A percentile compares a stretch with the other conserved stretches of the same genome.
Conservation (phyloP, 306 rosid genomes). For the Luffa acutangula region DNA sequence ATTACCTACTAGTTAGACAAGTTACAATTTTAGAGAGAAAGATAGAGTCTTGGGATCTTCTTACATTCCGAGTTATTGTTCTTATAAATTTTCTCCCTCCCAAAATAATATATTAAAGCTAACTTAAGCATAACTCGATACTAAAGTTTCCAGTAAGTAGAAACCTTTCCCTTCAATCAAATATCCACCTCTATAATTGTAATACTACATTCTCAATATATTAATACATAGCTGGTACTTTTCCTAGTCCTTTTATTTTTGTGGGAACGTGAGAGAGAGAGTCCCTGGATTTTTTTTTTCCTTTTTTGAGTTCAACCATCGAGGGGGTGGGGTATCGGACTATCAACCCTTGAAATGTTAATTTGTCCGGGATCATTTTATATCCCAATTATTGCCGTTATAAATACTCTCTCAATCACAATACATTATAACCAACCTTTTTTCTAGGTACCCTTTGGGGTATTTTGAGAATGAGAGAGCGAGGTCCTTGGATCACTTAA, state of each 20-base stretch:
- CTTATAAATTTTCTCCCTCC: not conserved
- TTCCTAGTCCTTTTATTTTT: not conserved
- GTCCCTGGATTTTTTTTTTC: not conserved
- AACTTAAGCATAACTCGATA: not conserved
- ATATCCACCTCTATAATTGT: not conserved
- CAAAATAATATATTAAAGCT: not conserved
- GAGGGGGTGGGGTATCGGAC: too few species aligned
- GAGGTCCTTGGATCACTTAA: not conserved
- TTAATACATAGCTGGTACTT: not conserved
- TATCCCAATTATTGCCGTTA: not conserved
- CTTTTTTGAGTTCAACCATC: too few species aligned
- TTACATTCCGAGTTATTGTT: not conserved
- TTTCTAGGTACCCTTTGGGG: not conserved
- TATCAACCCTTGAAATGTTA: too few species aligned
- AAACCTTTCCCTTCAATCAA: too few species aligned
- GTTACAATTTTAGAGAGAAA: not conserved
- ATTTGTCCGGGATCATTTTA: too few species aligned
- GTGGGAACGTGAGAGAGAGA: not conserved
- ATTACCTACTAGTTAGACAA: not conserved
- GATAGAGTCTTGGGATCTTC: not conserved
- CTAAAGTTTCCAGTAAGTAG: too few species aligned
- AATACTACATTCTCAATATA: not conserved
- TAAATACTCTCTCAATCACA: not conserved
- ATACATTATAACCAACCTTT: not conserved
- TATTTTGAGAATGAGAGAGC: not conserved